A percentile compares a stretch with the other conserved stretches of the same genome.
These are phyloP conservation scores for Hypoxylon fragiforme DNA, from an alignment of 495 filamentous ascomycete species.

Conservation along the genomic window DNA sequence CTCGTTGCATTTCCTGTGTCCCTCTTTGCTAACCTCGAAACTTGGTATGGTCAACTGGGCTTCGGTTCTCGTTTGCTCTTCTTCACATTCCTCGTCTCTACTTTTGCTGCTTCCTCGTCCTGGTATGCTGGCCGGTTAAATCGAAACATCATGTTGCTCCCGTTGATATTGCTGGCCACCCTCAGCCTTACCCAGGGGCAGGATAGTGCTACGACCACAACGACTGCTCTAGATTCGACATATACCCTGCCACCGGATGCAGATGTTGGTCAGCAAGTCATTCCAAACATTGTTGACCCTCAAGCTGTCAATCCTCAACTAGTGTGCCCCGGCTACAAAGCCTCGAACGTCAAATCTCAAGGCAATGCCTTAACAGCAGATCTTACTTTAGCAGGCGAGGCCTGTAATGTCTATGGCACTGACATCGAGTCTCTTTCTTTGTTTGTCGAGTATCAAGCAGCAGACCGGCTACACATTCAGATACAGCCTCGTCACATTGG, in stretches of 20 bases:
- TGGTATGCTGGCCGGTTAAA: conserved; percentile 9
- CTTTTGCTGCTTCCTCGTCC: conserved; percentile 6
- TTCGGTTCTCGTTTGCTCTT: conserved; percentile 21
- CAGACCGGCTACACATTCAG: conserved; percentile 73
- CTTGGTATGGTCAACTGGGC: conserved; percentile 16
- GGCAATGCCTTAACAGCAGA: conserved; percentile 60
- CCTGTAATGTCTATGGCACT: conserved; percentile 74
- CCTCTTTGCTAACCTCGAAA: conserved; percentile 2
- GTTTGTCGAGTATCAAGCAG: conserved; percentile 71
- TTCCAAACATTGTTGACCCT: conserved; percentile 75
- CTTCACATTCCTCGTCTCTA: conserved; percentile 13
- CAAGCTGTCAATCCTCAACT: conserved; percentile 70
- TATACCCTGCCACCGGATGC: conserved; percentile 12
- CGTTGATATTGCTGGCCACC: background rate
- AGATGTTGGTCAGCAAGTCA: conserved; percentile 54
- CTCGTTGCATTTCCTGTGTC: conserved; percentile 10
- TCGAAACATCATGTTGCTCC: conserved; percentile 12
- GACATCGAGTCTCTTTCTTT: conserved; percentile 68
- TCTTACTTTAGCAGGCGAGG: conserved; percentile 64
- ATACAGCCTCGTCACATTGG: conserved; percentile 71
- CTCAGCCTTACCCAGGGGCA: conserved; percentile 5
- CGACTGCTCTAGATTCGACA: background rate
- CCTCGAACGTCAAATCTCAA: conserved; percentile 59
- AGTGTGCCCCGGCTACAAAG: conserved; percentile 76
- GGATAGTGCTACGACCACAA: background rate